Conservation (phyloP, 805 yeast species). For the Yarrowia deformans region DNA sequence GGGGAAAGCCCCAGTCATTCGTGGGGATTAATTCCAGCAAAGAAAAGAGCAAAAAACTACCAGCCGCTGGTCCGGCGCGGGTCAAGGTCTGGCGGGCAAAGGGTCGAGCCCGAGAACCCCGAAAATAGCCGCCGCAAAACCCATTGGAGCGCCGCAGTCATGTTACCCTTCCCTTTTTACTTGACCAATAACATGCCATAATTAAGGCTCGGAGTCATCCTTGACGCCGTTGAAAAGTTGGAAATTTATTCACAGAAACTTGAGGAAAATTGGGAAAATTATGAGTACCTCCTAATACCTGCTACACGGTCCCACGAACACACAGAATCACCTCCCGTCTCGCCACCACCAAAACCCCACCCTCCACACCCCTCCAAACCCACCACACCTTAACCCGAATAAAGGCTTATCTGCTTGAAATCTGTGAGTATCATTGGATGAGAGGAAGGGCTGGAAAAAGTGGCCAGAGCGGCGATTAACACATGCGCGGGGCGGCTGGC, state of each 20-base stretch:
- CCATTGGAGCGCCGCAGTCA: too few species aligned
- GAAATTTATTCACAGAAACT: neutral
- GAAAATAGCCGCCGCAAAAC: too few species aligned
- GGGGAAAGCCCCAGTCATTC: neutral
- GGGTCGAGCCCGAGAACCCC: too few species aligned
- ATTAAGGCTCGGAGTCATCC: constrained; percentile 1
- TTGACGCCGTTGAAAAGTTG: neutral
- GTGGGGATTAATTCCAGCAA: constrained; percentile 5
- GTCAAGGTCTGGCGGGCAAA: too few species aligned
- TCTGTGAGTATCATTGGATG: constrained; percentile 14
- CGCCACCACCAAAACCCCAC: too few species aligned
- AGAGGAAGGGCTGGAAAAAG: neutral
- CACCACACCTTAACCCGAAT: constrained; percentile 18
- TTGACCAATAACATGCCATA: constrained; percentile 7
- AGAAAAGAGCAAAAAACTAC: neutral
- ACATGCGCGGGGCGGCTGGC: neutral
- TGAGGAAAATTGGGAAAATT: neutral
- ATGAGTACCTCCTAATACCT: too few species aligned
- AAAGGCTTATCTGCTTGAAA: constrained; percentile 10
- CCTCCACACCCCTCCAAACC: too few species aligned
- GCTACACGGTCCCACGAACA: too few species aligned
- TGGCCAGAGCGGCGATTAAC: neutral
- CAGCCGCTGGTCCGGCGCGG: constrained; percentile 7
- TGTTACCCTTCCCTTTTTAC: too few species aligned
- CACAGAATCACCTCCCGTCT: too few species aligned